A percentile compares a stretch with the other conserved stretches of the same genome.
Conservation (phyloP, 306 rosid genomes). For the Dalbergia cochinchinensis region DNA sequence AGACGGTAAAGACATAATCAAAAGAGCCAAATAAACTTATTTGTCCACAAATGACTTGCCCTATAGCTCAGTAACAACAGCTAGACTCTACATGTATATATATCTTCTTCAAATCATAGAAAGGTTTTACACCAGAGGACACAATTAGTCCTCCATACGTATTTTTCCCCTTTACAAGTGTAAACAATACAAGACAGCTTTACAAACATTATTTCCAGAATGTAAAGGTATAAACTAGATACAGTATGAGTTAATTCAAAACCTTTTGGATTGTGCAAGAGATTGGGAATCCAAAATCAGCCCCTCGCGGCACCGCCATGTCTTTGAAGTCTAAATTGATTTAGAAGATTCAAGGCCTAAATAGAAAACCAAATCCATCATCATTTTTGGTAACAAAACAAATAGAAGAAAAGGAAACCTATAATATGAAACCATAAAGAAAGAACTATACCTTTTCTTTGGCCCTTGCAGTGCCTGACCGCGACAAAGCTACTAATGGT, state of each 20-base stretch:
- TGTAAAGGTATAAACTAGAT: slow-evolving; percentile 42
- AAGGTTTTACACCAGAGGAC: slow-evolving; percentile 49
- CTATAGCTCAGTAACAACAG: slow-evolving; percentile 29
- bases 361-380: slow-evolving; percentile 31
- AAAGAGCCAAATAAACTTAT: slow-evolving; percentile 1
- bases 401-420: slow-evolving; percentile 4
- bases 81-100: slow-evolving; percentile 38
- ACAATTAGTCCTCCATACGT: slow-evolving; percentile 47
- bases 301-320: slow-evolving; percentile 82
- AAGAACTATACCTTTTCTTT: slow-evolving; percentile 71
- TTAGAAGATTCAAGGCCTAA: slow-evolving; percentile 88
- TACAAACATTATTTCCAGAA: slow-evolving; percentile 56
- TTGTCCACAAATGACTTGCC: slow-evolving; percentile 4
- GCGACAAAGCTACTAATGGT: slow-evolving; percentile 74
- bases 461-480: slow-evolving; percentile 87
- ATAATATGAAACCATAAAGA: slow-evolving; percentile 29
- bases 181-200: slow-evolving; percentile 45
- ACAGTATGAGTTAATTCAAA: slow-evolving; percentile 48
- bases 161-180: slow-evolving; percentile 47
- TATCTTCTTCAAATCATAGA: slow-evolving; percentile 37
- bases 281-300: slow-evolving; percentile 49
- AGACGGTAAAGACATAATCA: background rate
- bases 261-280: slow-evolving; percentile 41
- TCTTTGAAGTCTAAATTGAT: slow-evolving; percentile 78
- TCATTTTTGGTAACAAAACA: background rate